These are phyloP conservation scores for Nicotiana paniculata DNA, from an alignment of 257 asterid species.

Conservation along the genomic window DNA sequence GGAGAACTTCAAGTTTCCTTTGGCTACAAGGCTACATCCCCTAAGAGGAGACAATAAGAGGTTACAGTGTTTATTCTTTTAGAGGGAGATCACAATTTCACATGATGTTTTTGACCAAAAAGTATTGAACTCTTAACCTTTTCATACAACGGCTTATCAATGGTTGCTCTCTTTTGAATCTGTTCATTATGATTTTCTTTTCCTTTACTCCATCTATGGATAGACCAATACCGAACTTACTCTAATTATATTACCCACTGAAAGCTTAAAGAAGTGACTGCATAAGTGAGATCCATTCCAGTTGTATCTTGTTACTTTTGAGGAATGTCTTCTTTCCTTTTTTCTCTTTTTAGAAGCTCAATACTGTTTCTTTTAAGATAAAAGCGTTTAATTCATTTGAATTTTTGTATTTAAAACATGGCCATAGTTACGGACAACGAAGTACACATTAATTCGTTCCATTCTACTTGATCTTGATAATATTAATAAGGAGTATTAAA, in stretches of 20 bases:
- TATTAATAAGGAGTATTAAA: no score
- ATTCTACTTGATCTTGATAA: no score
- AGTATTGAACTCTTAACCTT: neutral
- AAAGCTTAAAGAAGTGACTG: conserved; percentile 9
- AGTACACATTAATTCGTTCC: no score
- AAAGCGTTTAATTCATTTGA: neutral
- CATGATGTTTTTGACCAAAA: neutral
- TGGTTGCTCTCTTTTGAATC: neutral
- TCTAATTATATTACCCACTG: conserved; percentile 6
- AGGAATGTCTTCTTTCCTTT: conserved; percentile 13
- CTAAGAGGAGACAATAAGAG: conserved; percentile 55
- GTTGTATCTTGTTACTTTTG: conserved; percentile 54
- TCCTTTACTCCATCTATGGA: conserved; percentile 35
- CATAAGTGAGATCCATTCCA: conserved; percentile 32
- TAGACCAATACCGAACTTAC: conserved; percentile 25
- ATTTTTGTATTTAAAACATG: neutral
- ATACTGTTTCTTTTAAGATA: neutral
- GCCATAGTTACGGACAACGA: neutral
- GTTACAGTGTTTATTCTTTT: conserved; percentile 33
- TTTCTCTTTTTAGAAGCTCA: neutral
- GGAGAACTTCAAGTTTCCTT: conserved; percentile 35
- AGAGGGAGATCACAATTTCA: neutral
- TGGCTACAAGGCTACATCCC: conserved; percentile 46
- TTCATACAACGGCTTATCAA: neutral
- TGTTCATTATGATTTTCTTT: conserved; percentile 29